These are phyloP conservation scores for Cadophora gregata DNA, from an alignment of 2,329 filamentous ascomycete species.

Conservation along the genomic window DNA sequence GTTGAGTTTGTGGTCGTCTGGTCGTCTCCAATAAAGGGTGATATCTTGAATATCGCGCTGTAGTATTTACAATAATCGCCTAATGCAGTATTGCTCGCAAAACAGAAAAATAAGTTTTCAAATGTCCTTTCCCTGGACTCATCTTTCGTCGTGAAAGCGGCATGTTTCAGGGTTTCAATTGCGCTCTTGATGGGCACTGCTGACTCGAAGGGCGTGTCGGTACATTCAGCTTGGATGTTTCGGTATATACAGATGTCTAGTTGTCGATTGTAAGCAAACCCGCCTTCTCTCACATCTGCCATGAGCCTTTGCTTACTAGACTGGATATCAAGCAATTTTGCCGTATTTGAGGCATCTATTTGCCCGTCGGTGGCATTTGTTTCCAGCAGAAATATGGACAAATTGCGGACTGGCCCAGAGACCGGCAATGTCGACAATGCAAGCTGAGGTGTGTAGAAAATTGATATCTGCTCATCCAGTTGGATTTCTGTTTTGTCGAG, in stretches of 20 bases:
- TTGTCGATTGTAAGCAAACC: too few relatives aligned
- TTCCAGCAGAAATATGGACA: slow-evolving; percentile 2
- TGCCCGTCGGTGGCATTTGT: not conserved
- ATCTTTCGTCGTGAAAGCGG: not conserved
- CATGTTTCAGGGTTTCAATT: not conserved
- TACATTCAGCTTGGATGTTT: too few relatives aligned
- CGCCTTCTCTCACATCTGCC: too few relatives aligned
- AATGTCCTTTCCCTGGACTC: not conserved
- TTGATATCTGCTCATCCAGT: not conserved
- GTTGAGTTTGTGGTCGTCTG: not conserved
- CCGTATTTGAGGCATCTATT: not conserved
- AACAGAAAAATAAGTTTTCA: slow-evolving; percentile 19
- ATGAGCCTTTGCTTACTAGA: not conserved
- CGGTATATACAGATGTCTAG: not conserved
- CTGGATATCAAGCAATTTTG: not conserved
- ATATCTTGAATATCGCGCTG: slow-evolving; percentile 15
- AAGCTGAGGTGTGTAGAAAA: not conserved
- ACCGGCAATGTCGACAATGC: not conserved
- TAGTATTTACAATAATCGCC: slow-evolving; percentile 9
- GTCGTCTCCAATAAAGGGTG: not conserved
- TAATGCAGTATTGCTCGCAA: not conserved
- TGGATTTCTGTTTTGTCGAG: not conserved
- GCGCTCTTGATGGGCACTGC: not conserved
- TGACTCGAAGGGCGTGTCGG: not conserved
- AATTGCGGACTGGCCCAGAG: too few relatives aligned